Evolutionary conservation across 768 basidiomycete genomes (phyloP), one percentile per base, ranked within the genome.

Genomic region (Sporobolomyces phaffii): DNA sequence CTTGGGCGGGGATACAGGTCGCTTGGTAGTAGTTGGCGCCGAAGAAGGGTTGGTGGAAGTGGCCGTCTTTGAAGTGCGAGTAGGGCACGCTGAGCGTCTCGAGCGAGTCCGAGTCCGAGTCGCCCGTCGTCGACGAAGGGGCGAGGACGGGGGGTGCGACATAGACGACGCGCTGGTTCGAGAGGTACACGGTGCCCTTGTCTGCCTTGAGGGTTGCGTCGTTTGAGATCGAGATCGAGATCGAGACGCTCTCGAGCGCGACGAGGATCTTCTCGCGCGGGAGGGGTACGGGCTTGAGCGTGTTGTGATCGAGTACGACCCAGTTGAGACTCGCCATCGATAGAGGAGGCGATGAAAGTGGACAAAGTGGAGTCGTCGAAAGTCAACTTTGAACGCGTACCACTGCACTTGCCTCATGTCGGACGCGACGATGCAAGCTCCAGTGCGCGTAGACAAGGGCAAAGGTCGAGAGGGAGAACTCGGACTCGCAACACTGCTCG

Each of bases 21-120:
- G 64, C 64, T 20, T 70, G 56, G 57, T 47, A 63, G 52, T 70
- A 59, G 8, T 33, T 51, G 1, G 66, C 63, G 10, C 56, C n/a
- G 36, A 73, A 66, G 68, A 68, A 65, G 4, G 69, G 65, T 52
- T 74, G 67, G 47, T 67, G 60, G 48, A 64, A 28, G 5, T 64
- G 28, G 7, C 69, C 58, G 49, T 73, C 64, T 22, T 60, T 31
- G n/a, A 65, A 52, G 18, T 60, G 29, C 18, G 49, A 17, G 40
- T 67, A 45, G 9, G 66, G 62, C 14, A 63, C 47, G 20, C 61
- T 64, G 44, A 69, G 36, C 20, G 53, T 62, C 14, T 44, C 13
- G 17, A 68, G 49, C 31, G n/a, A 0, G 17, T 18, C 17, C 9
- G 14, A 14, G 11, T 14, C 5, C 1, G 24, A 0, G 0, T 24